Conservation (phyloP, 306 rosid genomes). For the Ziziphus jujuba region DNA sequence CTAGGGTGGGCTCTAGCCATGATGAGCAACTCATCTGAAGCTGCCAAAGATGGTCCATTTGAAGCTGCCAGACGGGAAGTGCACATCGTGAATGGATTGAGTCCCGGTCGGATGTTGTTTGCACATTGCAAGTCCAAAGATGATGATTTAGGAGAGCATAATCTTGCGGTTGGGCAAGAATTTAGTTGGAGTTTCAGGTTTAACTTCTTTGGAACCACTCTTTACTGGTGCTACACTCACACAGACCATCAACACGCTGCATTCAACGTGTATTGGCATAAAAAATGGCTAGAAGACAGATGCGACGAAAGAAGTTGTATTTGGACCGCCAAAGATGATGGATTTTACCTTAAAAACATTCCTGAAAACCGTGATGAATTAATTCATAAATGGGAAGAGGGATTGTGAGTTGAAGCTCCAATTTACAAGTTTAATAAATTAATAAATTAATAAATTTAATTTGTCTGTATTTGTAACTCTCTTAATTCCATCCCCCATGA, state of each 20-base stretch:
- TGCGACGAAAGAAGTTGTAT: too few species aligned
- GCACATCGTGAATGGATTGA: background rate
- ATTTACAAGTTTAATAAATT: too few species aligned
- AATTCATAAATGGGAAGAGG: too few species aligned
- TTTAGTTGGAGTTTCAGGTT: constrained; percentile 18
- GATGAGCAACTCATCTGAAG: background rate
- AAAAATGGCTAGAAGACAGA: too few species aligned
- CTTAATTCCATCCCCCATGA: too few species aligned
- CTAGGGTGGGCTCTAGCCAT: background rate
- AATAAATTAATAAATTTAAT: too few species aligned
- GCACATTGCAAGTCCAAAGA: constrained; percentile 25
- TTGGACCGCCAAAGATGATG: too few species aligned
- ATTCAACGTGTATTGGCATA: too few species aligned
- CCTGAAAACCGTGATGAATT: too few species aligned
- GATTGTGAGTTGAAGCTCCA: too few species aligned
- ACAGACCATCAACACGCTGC: background rate
- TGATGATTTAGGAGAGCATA: constrained; percentile 22
- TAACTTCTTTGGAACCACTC: constrained; percentile 16
- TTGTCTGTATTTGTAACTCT: too few species aligned
- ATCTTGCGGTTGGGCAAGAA: background rate
- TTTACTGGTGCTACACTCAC: constrained; percentile 17
- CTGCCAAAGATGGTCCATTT: background rate
- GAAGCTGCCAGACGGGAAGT: background rate
- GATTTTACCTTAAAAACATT: too few species aligned
- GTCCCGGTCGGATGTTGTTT: background rate